A percentile compares a stretch with the other conserved stretches of the same genome.
These are phyloP conservation scores for Fusarium brevicatenulatum DNA, from an alignment of 2,329 filamentous ascomycete species.

Conservation along the genomic window DNA sequence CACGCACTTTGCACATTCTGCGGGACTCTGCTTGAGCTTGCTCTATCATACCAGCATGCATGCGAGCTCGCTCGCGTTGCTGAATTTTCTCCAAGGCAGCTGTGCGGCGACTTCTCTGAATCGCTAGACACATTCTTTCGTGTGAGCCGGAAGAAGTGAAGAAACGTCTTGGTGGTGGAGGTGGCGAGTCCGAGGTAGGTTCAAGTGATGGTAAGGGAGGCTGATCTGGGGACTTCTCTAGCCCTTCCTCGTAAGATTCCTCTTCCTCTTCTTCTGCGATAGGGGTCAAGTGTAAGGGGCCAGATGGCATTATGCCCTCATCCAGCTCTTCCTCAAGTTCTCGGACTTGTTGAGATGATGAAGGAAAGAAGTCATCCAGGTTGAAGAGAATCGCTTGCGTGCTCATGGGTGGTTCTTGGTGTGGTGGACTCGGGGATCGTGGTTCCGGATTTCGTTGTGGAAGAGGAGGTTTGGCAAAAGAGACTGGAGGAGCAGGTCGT, in stretches of 20 bases:
- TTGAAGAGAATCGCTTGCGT: slow-evolving; percentile 65
- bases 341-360: slow-evolving; percentile 64
- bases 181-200: slow-evolving; percentile 12
- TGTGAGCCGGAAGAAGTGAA: slow-evolving; percentile 52
- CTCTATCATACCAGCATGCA: slow-evolving; percentile 33
- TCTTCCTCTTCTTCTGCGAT: slow-evolving; percentile 27
- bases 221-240: slow-evolving; percentile 17
- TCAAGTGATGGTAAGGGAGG: slow-evolving; percentile 25
- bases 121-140: slow-evolving; percentile 48
- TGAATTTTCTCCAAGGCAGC: slow-evolving; percentile 47
- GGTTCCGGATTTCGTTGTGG: slow-evolving; percentile 11
- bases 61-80: slow-evolving; percentile 38
- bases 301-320: slow-evolving; percentile 2
- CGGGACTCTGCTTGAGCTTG: slow-evolving; percentile 24
- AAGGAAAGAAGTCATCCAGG: slow-evolving; percentile 65
- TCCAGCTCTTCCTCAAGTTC: slow-evolving; percentile 58
- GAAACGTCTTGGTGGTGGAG: slow-evolving; percentile 44
- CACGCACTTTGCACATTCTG: neutral
- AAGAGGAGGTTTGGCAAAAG: neutral
- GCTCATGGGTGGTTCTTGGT: slow-evolving; percentile 50
- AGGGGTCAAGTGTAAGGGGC: slow-evolving; percentile 3
- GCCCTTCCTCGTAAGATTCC: slow-evolving; percentile 22
- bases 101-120: slow-evolving; percentile 50
- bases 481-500: slow-evolving; percentile 6
- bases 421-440: slow-evolving; percentile 26